phyloP scores from a whole-genome alignment of 305 asterid genomes.

The Solanum chacoense region DNA sequence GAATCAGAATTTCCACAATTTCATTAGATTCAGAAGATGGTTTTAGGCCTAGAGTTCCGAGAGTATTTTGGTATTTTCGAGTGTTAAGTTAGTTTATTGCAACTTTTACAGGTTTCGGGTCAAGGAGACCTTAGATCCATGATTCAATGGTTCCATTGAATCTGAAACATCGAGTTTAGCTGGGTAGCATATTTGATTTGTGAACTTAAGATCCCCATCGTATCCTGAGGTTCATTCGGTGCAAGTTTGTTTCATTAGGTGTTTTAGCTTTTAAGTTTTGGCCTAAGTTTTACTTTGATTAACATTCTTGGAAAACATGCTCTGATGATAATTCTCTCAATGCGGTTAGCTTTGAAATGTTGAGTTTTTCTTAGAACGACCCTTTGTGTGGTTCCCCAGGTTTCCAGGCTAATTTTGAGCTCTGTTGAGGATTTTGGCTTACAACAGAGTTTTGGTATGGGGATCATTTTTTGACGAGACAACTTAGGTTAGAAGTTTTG shows the following conservation, averaged over 20 bases:
- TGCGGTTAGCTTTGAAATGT: neutral
- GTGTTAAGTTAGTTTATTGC: neutral
- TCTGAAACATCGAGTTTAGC: neutral
- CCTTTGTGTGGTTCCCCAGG: neutral
- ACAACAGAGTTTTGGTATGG: neutral
- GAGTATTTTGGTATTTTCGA: neutral
- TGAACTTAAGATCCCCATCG: neutral
- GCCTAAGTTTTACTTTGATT: neutral
- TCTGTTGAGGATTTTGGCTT: neutral
- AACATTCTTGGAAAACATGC: neutral
- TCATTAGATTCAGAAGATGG: neutral
- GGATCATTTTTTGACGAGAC: neutral
- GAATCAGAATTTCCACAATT: no score
- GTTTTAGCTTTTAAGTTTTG: neutral
- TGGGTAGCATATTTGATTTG: neutral
- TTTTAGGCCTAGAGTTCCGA: neutral
- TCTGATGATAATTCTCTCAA: neutral
- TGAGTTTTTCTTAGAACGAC: neutral
- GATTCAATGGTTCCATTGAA: neutral
- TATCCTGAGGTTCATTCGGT: no score
- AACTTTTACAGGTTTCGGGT: no score
- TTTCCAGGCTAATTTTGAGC: neutral
- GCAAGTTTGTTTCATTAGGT: neutral
- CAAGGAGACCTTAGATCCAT: neutral
- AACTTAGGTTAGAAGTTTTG: no score